A percentile compares a stretch with the other conserved stretches of the same genome.
phyloP scores from a whole-genome alignment of 2,329 filamentous ascomycete species.

The Pseudofabraea citricarpa region DNA sequence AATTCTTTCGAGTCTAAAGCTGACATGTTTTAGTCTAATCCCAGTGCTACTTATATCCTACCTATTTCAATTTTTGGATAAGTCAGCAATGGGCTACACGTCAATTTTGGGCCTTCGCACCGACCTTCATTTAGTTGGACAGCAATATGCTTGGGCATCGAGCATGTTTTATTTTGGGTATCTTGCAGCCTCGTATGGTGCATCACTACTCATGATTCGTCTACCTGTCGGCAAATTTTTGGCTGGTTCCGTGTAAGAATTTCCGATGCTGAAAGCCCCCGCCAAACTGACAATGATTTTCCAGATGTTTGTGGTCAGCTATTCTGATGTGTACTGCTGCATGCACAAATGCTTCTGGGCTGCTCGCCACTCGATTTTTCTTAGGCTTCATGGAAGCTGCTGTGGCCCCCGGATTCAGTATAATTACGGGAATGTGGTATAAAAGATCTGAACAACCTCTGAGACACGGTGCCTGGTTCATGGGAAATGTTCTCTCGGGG shows the following conservation, averaged over 20 bases:
- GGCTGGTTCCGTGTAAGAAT: not conserved
- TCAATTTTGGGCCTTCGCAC: constrained; percentile 1
- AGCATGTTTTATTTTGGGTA: constrained; percentile 7
- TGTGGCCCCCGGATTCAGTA: constrained; percentile 27
- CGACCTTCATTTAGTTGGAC: constrained; percentile 24
- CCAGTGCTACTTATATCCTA: constrained; percentile 3
- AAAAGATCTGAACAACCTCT: constrained; percentile 27
- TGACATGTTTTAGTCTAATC: constrained; percentile 1
- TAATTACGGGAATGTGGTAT: constrained; percentile 31
- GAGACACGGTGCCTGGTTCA: constrained; percentile 14
- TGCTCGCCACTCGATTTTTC: constrained; percentile 23
- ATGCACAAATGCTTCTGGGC: constrained; percentile 11
- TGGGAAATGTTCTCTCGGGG: constrained; percentile 23
- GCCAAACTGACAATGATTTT: not conserved
- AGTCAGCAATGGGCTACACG: not conserved
- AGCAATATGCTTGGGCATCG: constrained; percentile 8
- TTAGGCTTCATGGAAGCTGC: constrained; percentile 21
- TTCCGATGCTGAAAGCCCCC: not conserved
- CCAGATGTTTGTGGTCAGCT: constrained; percentile 6
- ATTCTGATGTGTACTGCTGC: constrained; percentile 13
- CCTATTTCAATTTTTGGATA: constrained; percentile 3
- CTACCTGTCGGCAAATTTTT: constrained; percentile 3
- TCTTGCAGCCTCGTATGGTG: not conserved
- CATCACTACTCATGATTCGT: constrained; percentile 3
- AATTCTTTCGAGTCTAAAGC: not conserved